These are phyloP conservation scores for Xylaria sp. DNA, from an alignment of 2,329 filamentous ascomycete species.

Conservation along the genomic window DNA sequence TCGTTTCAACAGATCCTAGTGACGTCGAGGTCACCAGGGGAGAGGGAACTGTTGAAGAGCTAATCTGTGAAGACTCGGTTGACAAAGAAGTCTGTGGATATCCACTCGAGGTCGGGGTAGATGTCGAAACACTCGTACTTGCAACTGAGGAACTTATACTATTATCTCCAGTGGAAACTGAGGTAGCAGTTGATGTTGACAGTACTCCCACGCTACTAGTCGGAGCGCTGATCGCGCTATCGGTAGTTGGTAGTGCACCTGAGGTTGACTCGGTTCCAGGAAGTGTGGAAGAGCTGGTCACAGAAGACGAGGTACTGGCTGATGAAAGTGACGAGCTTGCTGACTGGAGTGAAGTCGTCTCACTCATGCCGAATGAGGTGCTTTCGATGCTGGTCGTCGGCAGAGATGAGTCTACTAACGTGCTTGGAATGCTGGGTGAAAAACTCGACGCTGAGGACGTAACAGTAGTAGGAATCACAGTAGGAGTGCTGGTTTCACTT, in stretches of 20 bases:
- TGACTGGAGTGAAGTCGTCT: no score
- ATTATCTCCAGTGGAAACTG: conserved; percentile 1
- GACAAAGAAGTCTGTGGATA: neutral
- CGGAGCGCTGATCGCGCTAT: neutral
- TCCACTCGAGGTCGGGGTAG: neutral
- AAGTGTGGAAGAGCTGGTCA: neutral
- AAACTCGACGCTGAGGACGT: neutral
- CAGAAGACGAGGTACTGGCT: conserved; percentile 8
- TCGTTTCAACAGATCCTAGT: neutral
- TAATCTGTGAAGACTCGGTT: neutral
- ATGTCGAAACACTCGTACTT: neutral
- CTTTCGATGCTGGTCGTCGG: no score
- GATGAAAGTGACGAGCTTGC: conserved; percentile 12
- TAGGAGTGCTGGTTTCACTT: conserved; percentile 10
- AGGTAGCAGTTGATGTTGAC: conserved; percentile 9
- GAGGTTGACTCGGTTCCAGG: neutral
- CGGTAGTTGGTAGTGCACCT: neutral
- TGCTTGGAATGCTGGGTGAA: neutral
- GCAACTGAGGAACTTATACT: neutral
- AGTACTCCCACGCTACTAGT: neutral
- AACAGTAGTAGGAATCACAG: neutral
- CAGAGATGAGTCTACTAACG: no score
- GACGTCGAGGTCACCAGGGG: neutral
- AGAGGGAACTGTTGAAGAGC: conserved; percentile 7
- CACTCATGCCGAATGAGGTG: no score